Evolutionary conservation across 371 early-diverging fungal species (phyloP), one percentile per base, ranked within the genome.

Genomic region (Mortierella sp.): DNA sequence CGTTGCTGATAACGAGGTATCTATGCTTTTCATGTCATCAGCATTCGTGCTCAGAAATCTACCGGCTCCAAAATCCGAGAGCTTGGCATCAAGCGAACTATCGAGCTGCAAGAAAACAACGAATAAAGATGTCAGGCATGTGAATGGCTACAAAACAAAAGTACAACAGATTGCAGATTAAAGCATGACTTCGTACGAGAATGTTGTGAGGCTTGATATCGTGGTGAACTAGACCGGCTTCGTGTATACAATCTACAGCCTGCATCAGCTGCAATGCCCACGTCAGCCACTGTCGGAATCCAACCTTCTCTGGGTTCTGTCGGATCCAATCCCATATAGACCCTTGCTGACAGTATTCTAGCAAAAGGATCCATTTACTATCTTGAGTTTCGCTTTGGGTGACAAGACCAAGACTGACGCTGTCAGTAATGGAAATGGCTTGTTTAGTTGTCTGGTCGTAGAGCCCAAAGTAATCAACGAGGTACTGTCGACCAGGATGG

Each of bases 201-300:
- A 95, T 84, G 79, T 96, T 96, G 70, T 96, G 93, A 32, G 94
- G 94, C 83, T 97, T 97, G 61, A 97, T 93, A 67, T 97, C 97
- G 72, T 94, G 91, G 83, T 97, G 96, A 15, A 94, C 87, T 63
- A 95, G 80, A 19, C 93, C 91, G 3, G 81, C 77, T 1, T 83
- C 70, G 72, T 96, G 94, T 43, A 95, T 86, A 59, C 83, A 88
- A 28, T 85, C 87, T 16, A 96, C 84, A 4, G 95, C 95, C 21
- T 85, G 69, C 0, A 91, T 81, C 28, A 95, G 83, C 83, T 95
- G 93, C 1, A 88, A 65, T 1, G 93, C 90, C 95, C 95, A 95
- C 47, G 84, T 72, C 36, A 90, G 58, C 91, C 91, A 95, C 60
- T 90, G 84, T 40, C 84, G 85, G 8, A 86, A 81, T 13, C 90